Percentiles rank a stretch among this genome's conserved stretches.
Evolutionary conservation across 2,329 filamentous ascomycete species (phyloP).

Genomic region (Pseudogymnoascus sp.): DNA sequence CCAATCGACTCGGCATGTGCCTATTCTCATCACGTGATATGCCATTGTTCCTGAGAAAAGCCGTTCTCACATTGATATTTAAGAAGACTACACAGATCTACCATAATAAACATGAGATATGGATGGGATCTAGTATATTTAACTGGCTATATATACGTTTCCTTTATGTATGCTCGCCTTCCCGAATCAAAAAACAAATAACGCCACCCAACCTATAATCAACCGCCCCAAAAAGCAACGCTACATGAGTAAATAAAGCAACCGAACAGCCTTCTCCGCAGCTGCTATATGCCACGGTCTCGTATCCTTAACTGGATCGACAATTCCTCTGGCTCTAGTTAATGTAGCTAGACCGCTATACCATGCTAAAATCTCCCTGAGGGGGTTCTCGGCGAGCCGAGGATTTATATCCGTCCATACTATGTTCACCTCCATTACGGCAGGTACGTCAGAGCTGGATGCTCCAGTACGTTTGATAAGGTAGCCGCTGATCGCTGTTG

Average conservation of each 20-base stretch:
- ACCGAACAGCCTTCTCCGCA: conserved; percentile 61
- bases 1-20: conserved; percentile 6
- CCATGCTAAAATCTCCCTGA: conserved; percentile 64
- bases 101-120: neutral
- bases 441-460: conserved; percentile 51
- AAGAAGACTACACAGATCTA: neutral
- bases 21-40: neutral
- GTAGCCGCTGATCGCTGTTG: conserved; percentile 58
- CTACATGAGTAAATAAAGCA: conserved; percentile 60
- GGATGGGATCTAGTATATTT: neutral
- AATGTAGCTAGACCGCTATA: conserved; percentile 65
- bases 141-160: neutral
- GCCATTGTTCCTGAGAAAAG: neutral
- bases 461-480: conserved; percentile 57
- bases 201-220: neutral
- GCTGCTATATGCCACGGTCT: conserved; percentile 73
- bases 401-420: conserved; percentile 42
- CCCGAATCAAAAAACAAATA: neutral
- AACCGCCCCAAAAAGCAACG: conserved; percentile 4
- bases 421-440: conserved; percentile 58
- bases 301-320: conserved; percentile 53
- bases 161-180: conserved; percentile 2
- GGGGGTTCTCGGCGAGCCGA: conserved; percentile 24
- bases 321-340: conserved; percentile 59
- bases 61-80: neutral